A percentile compares a stretch with the other conserved stretches of the same genome.
These are phyloP conservation scores for Protomyces pachydermus DNA, from an alignment of 1,139 yeast genomes.

Conservation along the genomic window DNA sequence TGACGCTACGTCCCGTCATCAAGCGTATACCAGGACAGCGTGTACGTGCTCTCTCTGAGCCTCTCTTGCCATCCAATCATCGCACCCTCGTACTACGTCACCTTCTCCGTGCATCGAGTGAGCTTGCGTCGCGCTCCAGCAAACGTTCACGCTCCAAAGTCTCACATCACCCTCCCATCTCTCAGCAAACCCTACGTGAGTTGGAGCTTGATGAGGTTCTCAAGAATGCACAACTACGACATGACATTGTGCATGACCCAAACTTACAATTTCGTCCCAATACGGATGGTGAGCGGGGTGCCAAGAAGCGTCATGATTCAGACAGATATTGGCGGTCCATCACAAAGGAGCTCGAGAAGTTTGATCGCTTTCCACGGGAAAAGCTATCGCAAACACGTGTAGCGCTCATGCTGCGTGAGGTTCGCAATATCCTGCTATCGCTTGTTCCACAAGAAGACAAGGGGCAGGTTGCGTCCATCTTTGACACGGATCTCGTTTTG, in stretches of 20 bases:
- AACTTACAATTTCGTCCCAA: conserved; percentile 88
- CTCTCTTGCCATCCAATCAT: not conserved
- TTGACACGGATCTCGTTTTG: conserved; percentile 70
- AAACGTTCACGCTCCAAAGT: not conserved
- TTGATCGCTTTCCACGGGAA: conserved; percentile 42
- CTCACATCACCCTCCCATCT: conserved; percentile 62
- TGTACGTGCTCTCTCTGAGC: not conserved
- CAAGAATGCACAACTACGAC: conserved; percentile 87
- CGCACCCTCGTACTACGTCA: not conserved
- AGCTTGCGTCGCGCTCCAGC: not conserved
- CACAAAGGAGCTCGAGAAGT: conserved; percentile 33
- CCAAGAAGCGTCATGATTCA: conserved; percentile 65
- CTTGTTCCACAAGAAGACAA: conserved; percentile 77
- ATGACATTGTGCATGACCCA: conserved; percentile 88
- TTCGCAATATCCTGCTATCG: conserved; percentile 69
- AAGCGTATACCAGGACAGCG: not conserved
- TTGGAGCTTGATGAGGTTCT: conserved; percentile 84
- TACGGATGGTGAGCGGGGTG: conserved; percentile 83
- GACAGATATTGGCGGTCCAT: conserved; percentile 66
- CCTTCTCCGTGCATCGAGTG: not conserved
- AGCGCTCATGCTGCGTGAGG: conserved; percentile 66
- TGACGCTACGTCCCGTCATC: not conserved
- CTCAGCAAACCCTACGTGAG: conserved; percentile 74
- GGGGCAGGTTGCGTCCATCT: conserved; percentile 59
- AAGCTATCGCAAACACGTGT: conserved; percentile 35